Evolutionary conservation across 441 rosid species (phyloP).

Genomic region (Populus hybrid): DNA sequence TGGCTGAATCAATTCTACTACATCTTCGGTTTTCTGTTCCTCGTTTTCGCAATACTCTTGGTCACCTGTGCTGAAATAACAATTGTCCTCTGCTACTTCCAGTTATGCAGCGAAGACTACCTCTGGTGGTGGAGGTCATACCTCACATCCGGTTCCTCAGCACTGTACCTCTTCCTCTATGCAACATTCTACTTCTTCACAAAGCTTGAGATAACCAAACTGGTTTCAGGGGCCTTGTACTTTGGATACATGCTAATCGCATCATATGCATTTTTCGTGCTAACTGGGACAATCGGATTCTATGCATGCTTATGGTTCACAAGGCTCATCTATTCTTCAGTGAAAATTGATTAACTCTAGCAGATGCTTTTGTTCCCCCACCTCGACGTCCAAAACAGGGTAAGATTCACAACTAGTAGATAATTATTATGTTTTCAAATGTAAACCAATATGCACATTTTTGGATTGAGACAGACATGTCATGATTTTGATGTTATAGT

Average conservation of each 20-base stretch:
- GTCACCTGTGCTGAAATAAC: constrained; percentile 94
- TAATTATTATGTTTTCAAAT: constrained; percentile 37
- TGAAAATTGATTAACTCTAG: constrained; percentile 65
- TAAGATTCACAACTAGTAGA: constrained; percentile 25
- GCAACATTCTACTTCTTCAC: constrained; percentile 93
- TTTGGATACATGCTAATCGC: constrained; percentile 89
- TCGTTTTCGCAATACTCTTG: constrained; percentile 73
- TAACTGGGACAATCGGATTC: constrained; percentile 84
- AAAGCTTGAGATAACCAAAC: constrained; percentile 88
- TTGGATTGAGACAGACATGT: constrained; percentile 22
- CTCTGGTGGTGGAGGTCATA: constrained; percentile 99
- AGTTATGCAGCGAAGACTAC: constrained; percentile 94
- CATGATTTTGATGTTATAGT: constrained; percentile 18
- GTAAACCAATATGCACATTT: constrained; percentile 32
- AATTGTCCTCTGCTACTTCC: constrained; percentile 90
- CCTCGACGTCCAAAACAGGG: constrained; percentile 11
- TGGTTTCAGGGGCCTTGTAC: constrained; percentile 72
- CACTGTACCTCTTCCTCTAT: constrained; percentile 79
- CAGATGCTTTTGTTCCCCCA: constrained; percentile 6
- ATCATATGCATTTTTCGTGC: constrained; percentile 80
- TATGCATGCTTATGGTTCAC: constrained; percentile 97
- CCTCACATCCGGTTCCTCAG: constrained; percentile 91
- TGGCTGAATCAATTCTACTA: constrained; percentile 97
- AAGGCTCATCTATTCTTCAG: constrained; percentile 89
- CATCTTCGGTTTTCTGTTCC: constrained; percentile 94